These are phyloP conservation scores for Exophiala calicioides DNA, from an alignment of 2,329 filamentous ascomycete genomes.

Conservation along the genomic window DNA sequence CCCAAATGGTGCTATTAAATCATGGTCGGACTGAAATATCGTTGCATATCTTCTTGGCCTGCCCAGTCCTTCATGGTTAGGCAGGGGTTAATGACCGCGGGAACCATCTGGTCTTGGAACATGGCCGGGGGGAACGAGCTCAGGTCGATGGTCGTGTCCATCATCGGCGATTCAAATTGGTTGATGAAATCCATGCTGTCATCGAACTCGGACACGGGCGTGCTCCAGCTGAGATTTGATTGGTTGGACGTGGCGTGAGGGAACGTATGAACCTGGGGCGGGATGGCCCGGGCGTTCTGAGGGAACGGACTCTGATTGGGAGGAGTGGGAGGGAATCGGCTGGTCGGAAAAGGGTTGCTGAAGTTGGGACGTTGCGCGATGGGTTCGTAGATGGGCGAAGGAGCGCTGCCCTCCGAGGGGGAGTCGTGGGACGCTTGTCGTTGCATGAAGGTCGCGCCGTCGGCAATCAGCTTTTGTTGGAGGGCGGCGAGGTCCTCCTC, in stretches of 20 bases:
- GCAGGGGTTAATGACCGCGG: slow-evolving; percentile 29
- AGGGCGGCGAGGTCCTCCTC: slow-evolving; percentile 60
- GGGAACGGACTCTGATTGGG: slow-evolving; percentile 42
- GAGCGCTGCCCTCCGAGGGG: slow-evolving; percentile 56
- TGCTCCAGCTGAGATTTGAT: slow-evolving; percentile 29
- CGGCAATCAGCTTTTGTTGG: slow-evolving; percentile 57
- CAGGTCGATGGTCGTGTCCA: slow-evolving; percentile 23
- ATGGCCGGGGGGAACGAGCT: slow-evolving; percentile 17
- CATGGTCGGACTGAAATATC: slow-evolving; percentile 28
- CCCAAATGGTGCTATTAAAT: slow-evolving; percentile 8
- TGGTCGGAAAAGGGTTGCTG: slow-evolving; percentile 26
- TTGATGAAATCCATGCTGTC: slow-evolving; percentile 32
- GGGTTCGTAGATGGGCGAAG: slow-evolving; percentile 41
- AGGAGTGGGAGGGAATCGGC: slow-evolving; percentile 42
- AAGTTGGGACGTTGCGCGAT: slow-evolving; percentile 24
- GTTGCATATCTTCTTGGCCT: slow-evolving; percentile 28
- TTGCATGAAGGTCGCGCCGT: slow-evolving; percentile 54
- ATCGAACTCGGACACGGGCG: slow-evolving; percentile 24
- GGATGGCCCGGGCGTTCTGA: slow-evolving; percentile 21
- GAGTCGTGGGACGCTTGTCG: slow-evolving; percentile 59
- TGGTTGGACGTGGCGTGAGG: slow-evolving; percentile 20
- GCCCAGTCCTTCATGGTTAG: slow-evolving; percentile 32
- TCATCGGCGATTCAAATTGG: slow-evolving; percentile 28
- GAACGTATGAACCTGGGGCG: slow-evolving; percentile 23
- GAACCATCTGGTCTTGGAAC: slow-evolving; percentile 25